Evolutionary conservation across 768 basidiomycete species (phyloP).

Genomic region (Tephrocybe sp.): DNA sequence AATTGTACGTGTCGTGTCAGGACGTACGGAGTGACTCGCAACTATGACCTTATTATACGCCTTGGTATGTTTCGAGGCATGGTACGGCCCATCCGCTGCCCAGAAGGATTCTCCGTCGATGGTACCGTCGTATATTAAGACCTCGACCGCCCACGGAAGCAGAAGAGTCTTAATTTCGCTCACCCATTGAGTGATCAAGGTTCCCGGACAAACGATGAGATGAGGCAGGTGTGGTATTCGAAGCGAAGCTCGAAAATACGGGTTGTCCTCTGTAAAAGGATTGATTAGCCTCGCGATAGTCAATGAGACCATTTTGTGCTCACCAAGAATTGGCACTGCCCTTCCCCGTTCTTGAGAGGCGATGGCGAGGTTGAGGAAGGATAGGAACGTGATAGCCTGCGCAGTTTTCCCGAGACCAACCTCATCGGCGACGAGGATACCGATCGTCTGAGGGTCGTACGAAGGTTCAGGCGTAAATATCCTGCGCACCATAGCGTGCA

Average conservation of each 20-base stretch:
- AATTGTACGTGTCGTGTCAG: no score
- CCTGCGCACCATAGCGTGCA: constrained; percentile 20
- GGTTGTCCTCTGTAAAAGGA: neutral
- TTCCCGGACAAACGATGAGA: neutral
- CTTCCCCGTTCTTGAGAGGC: neutral
- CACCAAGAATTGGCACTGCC: neutral
- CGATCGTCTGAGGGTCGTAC: neutral
- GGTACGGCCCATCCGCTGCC: no score
- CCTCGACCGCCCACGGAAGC: no score
- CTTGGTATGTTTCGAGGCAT: no score
- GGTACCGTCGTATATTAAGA: no score
- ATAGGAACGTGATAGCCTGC: constrained; percentile 19
- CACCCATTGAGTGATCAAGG: neutral
- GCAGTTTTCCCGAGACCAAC: constrained; percentile 34
- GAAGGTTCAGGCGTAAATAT: constrained; percentile 11
- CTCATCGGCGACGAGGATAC: constrained; percentile 25
- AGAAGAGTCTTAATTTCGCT: neutral
- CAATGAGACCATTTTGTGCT: neutral
- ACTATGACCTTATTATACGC: neutral
- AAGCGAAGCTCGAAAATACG: neutral
- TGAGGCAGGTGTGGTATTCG: neutral
- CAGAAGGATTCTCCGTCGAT: no score
- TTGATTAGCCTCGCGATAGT: neutral
- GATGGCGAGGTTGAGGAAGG: constrained; percentile 18
- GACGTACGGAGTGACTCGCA: no score